These are phyloP conservation scores for Camelina neglecta DNA, from an alignment of 345 rosid genomes.

Conservation along the genomic window DNA sequence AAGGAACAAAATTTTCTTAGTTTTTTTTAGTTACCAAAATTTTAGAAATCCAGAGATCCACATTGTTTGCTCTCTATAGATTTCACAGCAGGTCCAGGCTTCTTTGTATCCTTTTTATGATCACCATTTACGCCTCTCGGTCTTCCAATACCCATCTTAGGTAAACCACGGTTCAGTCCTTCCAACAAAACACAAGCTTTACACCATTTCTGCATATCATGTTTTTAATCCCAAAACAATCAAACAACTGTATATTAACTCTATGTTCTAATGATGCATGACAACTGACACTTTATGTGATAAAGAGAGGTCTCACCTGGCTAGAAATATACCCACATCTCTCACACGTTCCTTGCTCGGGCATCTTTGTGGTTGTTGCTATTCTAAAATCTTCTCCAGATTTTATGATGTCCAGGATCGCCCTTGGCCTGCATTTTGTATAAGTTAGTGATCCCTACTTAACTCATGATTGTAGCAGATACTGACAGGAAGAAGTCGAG, in stretches of 20 bases:
- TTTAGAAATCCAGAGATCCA: conserved; percentile 74
- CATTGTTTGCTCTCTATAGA: conserved; percentile 77
- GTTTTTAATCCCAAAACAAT: conserved; percentile 9
- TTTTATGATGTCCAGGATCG: conserved; percentile 83
- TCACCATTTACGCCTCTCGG: conserved; percentile 52
- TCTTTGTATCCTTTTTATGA: conserved; percentile 45
- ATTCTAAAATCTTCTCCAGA: conserved; percentile 93
- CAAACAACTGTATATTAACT: background rate
- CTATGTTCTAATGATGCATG: background rate
- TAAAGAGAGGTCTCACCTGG: conserved; percentile 59
- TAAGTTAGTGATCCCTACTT: background rate
- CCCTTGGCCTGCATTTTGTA: conserved; percentile 73
- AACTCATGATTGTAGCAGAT: background rate
- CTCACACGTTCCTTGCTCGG: conserved; percentile 95
- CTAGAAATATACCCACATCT: conserved; percentile 94
- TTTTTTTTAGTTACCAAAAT: background rate
- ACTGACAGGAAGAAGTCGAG: background rate
- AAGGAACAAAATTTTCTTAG: background rate
- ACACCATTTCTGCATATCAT: conserved; percentile 74
- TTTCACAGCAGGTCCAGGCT: conserved; percentile 37
- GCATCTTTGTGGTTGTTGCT: conserved; percentile 82
- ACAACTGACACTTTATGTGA: background rate
- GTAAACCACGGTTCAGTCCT: conserved; percentile 88
- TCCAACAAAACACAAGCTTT: conserved; percentile 94
- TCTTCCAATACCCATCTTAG: conserved; percentile 86